Conservation (phyloP, 495 filamentous ascomycete genomes). For the Tirmania nivea region DNA sequence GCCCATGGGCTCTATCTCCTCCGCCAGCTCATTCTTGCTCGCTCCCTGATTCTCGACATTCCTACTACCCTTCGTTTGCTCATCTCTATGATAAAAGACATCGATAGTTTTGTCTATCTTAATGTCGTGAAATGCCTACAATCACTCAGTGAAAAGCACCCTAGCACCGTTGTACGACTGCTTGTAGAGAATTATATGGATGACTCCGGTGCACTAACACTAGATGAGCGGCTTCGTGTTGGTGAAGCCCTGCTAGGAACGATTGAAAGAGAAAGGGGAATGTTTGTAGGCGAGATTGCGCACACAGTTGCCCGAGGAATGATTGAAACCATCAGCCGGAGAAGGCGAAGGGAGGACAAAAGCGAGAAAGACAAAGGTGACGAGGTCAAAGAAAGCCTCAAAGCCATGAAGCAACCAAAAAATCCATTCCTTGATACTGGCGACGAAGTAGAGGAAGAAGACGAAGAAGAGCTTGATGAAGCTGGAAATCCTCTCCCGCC, state of each 20-base stretch:
- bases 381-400: background rate
- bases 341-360: constrained; percentile 33
- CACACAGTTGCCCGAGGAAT: constrained; percentile 37
- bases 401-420: constrained; percentile 5
- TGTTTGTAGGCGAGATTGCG: constrained; percentile 35
- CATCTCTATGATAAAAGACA: constrained; percentile 41
- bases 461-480: constrained; percentile 30
- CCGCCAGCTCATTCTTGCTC: constrained; percentile 36
- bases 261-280: constrained; percentile 41
- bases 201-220: constrained; percentile 29
- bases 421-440: background rate
- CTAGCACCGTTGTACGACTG: constrained; percentile 39
- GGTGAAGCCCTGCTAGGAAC: constrained; percentile 52
- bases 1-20: constrained; percentile 57
- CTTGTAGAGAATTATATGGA: constrained; percentile 52
- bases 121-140: constrained; percentile 46
- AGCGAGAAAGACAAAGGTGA: constrained; percentile 22
- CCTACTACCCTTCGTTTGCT: constrained; percentile 43
- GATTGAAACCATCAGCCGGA: constrained; percentile 43
- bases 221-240: constrained; percentile 48
- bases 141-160: constrained; percentile 41
- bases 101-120: constrained; percentile 56
- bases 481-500: constrained; percentile 30
- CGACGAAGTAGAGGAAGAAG: constrained; percentile 21
- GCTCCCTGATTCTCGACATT: constrained; percentile 47